Conservation (phyloP, 805 yeast species). For the Groenewaldozyma salmanticensis region DNA sequence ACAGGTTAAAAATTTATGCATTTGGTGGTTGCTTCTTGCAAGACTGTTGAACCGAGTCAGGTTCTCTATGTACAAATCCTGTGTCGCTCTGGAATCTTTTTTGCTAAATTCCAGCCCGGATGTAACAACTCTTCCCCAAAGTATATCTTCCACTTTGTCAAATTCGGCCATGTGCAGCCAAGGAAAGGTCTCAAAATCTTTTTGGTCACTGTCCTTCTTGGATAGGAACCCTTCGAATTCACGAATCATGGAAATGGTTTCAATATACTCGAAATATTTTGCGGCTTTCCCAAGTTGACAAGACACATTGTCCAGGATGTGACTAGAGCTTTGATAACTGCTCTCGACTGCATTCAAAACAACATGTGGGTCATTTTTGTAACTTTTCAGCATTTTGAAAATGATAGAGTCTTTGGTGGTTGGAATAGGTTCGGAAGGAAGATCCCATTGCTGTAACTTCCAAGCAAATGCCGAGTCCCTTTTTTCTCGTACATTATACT, state of each 20-base stretch:
- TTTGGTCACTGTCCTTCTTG: neutral
- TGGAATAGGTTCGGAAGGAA: slow-evolving; percentile 35
- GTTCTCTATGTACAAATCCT: too few species aligned
- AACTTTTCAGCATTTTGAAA: slow-evolving; percentile 41
- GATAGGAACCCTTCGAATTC: slow-evolving; percentile 1
- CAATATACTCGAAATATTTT: neutral
- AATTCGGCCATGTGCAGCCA: neutral
- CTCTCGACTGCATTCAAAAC: neutral
- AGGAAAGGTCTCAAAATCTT: neutral
- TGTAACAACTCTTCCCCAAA: neutral
- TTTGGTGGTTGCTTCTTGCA: slow-evolving; percentile 17
- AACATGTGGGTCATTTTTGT: slow-evolving; percentile 23
- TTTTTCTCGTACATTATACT: slow-evolving; percentile 14
- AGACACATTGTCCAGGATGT: neutral
- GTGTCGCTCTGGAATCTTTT: neutral
- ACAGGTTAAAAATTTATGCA: slow-evolving; percentile 17
- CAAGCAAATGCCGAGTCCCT: slow-evolving; percentile 55
- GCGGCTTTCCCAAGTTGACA: too few species aligned
- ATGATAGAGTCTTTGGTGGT: slow-evolving; percentile 36
- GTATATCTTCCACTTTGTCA: neutral
- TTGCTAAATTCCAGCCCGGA: too few species aligned
- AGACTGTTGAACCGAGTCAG: slow-evolving; percentile 1
- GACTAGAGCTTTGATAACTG: neutral
- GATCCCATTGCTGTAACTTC: slow-evolving; percentile 71
- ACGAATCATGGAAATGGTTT: neutral